Conservation (phyloP, 2,329 filamentous ascomycete species). For the Ceratocystis cubensis region DNA sequence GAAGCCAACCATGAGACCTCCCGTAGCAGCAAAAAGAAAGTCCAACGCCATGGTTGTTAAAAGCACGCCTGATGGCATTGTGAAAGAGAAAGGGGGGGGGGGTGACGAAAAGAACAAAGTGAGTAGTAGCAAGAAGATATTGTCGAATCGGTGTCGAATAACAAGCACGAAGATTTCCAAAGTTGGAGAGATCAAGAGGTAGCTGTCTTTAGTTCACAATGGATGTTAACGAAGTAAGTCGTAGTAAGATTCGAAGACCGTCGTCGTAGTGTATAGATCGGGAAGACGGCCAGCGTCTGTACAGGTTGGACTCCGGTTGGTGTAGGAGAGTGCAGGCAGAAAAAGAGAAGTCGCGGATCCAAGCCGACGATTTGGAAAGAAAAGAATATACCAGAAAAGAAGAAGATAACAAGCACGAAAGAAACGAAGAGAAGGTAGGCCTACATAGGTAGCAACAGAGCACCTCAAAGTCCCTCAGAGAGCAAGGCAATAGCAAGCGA, state of each 20-base stretch:
- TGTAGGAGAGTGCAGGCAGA: background rate
- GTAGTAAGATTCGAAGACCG: background rate
- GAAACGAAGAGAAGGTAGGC: background rate
- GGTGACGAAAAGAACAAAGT: too few species aligned
- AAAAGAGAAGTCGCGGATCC: slow-evolving; percentile 9
- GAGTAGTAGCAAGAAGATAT: background rate
- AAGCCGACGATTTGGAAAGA: slow-evolving; percentile 10
- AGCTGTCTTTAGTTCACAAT: background rate
- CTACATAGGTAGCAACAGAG: background rate
- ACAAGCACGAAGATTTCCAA: background rate
- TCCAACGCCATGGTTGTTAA: slow-evolving; percentile 38
- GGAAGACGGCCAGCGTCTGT: slow-evolving; percentile 15
- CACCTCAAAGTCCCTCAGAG: background rate
- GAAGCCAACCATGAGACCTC: slow-evolving; percentile 44
- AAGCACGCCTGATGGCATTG: slow-evolving; percentile 45
- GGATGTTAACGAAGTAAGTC: background rate
- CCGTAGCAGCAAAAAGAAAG: slow-evolving; percentile 40
- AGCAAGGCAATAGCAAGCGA: background rate
- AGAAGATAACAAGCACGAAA: background rate
- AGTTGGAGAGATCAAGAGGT: background rate
- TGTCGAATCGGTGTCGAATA: background rate
- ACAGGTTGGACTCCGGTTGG: background rate
- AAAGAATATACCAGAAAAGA: slow-evolving; percentile 3
- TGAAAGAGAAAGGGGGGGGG: background rate
- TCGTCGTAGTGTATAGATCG: background rate